Evolutionary conservation across 192 early-diverging fungal genomes (phyloP), one percentile per base, ranked within the genome.

Genomic region (Backusella australiensis): DNA sequence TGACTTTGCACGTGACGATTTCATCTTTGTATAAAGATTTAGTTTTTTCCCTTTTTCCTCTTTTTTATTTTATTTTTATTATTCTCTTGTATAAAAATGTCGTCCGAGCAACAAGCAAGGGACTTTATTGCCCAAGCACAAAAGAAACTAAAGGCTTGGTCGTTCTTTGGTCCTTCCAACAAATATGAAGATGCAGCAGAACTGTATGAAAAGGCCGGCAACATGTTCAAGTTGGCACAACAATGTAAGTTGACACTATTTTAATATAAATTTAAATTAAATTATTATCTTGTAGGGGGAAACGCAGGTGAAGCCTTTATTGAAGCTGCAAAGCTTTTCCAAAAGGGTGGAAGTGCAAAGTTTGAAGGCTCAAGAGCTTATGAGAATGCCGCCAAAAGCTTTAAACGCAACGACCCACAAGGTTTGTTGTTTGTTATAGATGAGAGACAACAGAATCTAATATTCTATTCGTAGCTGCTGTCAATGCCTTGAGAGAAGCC

Each of bases 161-260:
- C 72, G 2, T 84, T 89, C 66, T 92, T 91, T 80, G 85, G 88
- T 46, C 88, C 91, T 2, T 88, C 90, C 1, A 95, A 95, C 74
- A 98, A 98, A 80, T 91, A 91, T 75, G 97, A 98, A 69, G 97
- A 99, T 79, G 97, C 98, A 7, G 91, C 93, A 36, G 98, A 99
- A 56, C 89, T 98, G 39, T 99, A 94, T 82, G 89, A 86, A 78
- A 91, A 94, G 77, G 98, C 98, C 6, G 95, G 89, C 44, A 98
- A 98, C 84, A 89, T 91, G 71, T 99, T 95, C 89, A 98, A 97
- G 84, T 82, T 98, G 26, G 90, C 90, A 67, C 95, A 97, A 82
- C 88, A 93, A 86, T 95, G 95, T 94, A 85, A 78, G 88, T 76
- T n/a, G 38, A 11, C 17, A 23, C 19, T 3, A 32, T 32, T 32